These are phyloP conservation scores for Acanthamoeba castellanii DNA, from an alignment of 208 protist genomes.

Conservation along the genomic window DNA sequence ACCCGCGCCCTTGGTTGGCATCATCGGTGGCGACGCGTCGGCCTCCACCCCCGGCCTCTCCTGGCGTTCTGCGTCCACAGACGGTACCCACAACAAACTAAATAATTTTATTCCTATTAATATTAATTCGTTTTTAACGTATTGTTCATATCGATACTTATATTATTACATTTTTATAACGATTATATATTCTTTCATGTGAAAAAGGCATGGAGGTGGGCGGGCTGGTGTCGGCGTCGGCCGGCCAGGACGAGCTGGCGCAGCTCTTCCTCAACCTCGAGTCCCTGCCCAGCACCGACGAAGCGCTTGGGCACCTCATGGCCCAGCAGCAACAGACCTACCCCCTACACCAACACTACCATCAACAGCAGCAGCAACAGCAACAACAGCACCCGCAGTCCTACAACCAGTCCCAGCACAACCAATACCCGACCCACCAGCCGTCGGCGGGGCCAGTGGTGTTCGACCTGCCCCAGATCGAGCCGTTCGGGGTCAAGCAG, in stretches of 20 bases:
- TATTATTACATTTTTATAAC: no score
- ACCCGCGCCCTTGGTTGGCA: no score
- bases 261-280: conserved; percentile 52
- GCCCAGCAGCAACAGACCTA: background rate
- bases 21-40: no score
- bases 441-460: no score
- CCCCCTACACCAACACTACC: background rate
- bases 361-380: conserved; percentile 1
- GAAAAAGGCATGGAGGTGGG: conserved; percentile 3
- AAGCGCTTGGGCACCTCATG: background rate
- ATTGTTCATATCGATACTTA: no score
- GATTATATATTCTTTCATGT: no score
- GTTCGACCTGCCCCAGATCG: conserved; percentile 50
- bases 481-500: conserved; percentile 12
- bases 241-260: conserved; percentile 34
- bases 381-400: background rate
- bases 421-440: background rate
- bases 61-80: no score
- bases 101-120: no score
- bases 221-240: background rate
- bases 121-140: no score
- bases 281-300: conserved; percentile 3
- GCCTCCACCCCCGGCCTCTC: no score
- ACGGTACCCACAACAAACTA: no score
- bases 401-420: background rate